Percentiles rank a stretch among this genome's conserved stretches.
Conservation (phyloP, 1,284 basidiomycete species). For the Boletus hoseneyae region DNA sequence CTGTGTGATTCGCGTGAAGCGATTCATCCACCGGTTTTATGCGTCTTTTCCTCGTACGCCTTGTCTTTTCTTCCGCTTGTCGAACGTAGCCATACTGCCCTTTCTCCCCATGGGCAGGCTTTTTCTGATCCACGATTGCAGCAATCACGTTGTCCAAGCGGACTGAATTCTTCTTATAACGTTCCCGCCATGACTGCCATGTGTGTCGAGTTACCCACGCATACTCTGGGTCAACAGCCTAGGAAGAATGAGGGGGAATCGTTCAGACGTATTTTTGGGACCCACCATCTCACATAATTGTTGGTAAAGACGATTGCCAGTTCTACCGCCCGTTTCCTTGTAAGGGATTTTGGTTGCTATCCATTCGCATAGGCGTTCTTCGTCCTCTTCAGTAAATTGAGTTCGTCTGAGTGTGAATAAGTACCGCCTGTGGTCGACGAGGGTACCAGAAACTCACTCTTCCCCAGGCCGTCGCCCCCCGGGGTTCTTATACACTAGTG, state of each 20-base stretch:
- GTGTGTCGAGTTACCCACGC: constrained; percentile 78
- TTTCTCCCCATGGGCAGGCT: constrained; percentile 62
- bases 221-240: constrained; percentile 62
- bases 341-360: constrained; percentile 77
- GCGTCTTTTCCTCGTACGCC: constrained; percentile 51
- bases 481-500: constrained; percentile 74
- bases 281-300: constrained; percentile 50
- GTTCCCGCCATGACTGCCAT: constrained; percentile 83
- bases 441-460: constrained; percentile 49
- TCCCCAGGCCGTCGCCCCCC: constrained; percentile 75
- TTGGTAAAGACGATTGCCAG: constrained; percentile 77
- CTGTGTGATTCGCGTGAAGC: constrained; percentile 18
- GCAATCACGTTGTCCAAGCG: constrained; percentile 63
- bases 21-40: constrained; percentile 32
- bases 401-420: constrained; percentile 50
- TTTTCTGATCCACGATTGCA: constrained; percentile 62
- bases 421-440: neutral
- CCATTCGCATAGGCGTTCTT: constrained; percentile 67
- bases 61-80: constrained; percentile 61
- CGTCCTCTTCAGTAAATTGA: constrained; percentile 70
- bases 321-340: constrained; percentile 72
- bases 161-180: constrained; percentile 75
- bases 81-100: constrained; percentile 77
- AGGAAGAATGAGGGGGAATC: constrained; percentile 10
- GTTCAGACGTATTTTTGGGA: neutral